Evolutionary conservation across 2,329 filamentous ascomycete genomes (phyloP), one percentile per base, ranked within the genome.

Genomic region (Esteya vermicola): DNA sequence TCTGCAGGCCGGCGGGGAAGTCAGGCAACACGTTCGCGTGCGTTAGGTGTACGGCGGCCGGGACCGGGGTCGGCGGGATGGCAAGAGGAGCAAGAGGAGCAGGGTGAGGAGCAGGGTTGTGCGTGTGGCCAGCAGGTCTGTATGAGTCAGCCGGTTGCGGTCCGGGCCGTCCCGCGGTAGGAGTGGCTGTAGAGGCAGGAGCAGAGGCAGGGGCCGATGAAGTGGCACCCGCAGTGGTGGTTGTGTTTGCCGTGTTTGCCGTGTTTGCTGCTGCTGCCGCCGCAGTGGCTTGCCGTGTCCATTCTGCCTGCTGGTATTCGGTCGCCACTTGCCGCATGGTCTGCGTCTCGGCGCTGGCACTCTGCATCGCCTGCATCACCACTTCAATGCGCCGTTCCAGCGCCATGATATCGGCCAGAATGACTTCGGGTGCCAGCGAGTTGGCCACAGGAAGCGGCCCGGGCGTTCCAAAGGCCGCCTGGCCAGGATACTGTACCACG

Each of bases 341-440:
- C 36, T 75, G 69, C 5, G 88, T 54, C 53, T 91, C 81, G 26
- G 78, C 70, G 38, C 81, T 72, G 14, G 75, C 73, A 26, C 71
- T 52, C 34, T 78, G 72, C 16, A 89, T 61, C 32, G 41, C 37
- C 4, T 61, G 62, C 35, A 72, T 66, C 26, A 84, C 67, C 51
- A 88, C 81, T 48, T 78, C 66, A 20, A 91, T 66, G 40, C 81
- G 72, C 40, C 78, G 70, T 48, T 85, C 79, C 13, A 85, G 67
- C 31, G 78, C 70, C 26, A 70, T 63, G 26, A 91, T 60, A 41
- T 85, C 74, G 13, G 62, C 58, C 37, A 74, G 67, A 21, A 81
- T 67, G 2, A 65, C 62, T 33, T 57, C 52, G 1, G 48, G 33
- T 7, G 38, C 33, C n/a, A 44, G 47, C 16, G 36, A n/a, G 21